These are phyloP conservation scores for Xylaria venustula DNA, from an alignment of 495 filamentous ascomycete genomes.

Conservation along the genomic window DNA sequence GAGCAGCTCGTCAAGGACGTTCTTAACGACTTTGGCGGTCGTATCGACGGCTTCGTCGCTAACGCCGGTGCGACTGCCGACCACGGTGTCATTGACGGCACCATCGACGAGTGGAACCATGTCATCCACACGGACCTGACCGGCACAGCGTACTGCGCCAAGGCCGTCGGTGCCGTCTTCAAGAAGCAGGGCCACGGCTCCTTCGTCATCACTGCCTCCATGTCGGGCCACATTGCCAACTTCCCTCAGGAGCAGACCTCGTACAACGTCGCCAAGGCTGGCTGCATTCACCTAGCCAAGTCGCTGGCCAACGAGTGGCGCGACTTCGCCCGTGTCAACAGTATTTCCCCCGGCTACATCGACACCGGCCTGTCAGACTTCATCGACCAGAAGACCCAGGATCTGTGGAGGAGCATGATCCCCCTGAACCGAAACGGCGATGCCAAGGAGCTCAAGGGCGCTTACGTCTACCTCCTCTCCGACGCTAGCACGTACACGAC, in stretches of 20 bases:
- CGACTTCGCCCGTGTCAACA: constrained; percentile 77
- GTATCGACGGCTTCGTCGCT: constrained; percentile 47
- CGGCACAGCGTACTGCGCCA: constrained; percentile 63
- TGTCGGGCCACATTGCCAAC: constrained; percentile 72
- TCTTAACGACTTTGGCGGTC: constrained; percentile 57
- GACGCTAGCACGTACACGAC: constrained; percentile 64
- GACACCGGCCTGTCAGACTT: constrained; percentile 78
- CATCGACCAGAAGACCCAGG: constrained; percentile 65
- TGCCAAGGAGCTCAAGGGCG: constrained; percentile 81
- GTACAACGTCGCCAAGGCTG: constrained; percentile 80
- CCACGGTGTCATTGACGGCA: constrained; percentile 39
- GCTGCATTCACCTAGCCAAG: constrained; percentile 69
- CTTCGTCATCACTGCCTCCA: constrained; percentile 62
- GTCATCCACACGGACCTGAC: constrained; percentile 66
- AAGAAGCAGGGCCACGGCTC: constrained; percentile 48
- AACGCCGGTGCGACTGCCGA: constrained; percentile 49
- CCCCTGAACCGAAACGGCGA: constrained; percentile 71
- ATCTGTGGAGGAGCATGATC: constrained; percentile 75
- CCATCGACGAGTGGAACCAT: constrained; percentile 42
- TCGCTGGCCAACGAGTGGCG: constrained; percentile 77
- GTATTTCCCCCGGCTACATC: constrained; percentile 77
- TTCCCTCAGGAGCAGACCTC: constrained; percentile 73
- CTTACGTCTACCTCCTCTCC: constrained; percentile 72
- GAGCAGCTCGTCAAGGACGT: constrained; percentile 54
- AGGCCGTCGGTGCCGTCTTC: constrained; percentile 59